phyloP scores from a whole-genome alignment of 2,329 filamentous ascomycete species.

The Cladosporium colombiae region DNA sequence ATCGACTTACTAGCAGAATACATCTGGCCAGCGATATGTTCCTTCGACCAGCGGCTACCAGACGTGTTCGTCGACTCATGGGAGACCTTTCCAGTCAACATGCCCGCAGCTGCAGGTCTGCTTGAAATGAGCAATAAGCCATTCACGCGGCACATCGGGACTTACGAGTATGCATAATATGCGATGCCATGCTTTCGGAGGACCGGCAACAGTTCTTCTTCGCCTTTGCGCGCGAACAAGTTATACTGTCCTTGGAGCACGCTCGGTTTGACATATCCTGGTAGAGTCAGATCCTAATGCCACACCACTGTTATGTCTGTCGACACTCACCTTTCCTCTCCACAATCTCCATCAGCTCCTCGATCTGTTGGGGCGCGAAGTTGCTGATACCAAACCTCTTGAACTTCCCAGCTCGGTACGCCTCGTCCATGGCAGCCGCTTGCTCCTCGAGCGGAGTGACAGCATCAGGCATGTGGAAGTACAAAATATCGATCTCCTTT shows the following conservation, averaged over 20 bases:
- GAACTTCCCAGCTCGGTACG: slow-evolving; percentile 50
- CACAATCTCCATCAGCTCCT: slow-evolving; percentile 30
- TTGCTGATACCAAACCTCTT: slow-evolving; percentile 50
- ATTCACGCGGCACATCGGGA: neutral
- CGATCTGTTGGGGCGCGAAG: slow-evolving; percentile 50
- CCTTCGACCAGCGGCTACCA: slow-evolving; percentile 12
- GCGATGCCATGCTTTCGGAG: slow-evolving; percentile 47
- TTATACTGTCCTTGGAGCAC: slow-evolving; percentile 53
- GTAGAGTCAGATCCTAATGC: neutral
- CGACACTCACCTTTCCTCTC: neutral
- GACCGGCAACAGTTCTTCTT: slow-evolving; percentile 46
- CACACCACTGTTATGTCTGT: too few relatives aligned
- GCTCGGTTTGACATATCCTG: slow-evolving; percentile 32
- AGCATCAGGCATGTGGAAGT: slow-evolving; percentile 55
- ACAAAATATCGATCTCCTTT: slow-evolving; percentile 50
- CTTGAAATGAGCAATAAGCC: neutral
- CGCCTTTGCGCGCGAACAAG: slow-evolving; percentile 41
- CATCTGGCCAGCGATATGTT: slow-evolving; percentile 8
- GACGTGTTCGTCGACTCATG: neutral
- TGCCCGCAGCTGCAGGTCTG: slow-evolving; percentile 10
- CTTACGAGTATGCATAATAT: slow-evolving; percentile 40
- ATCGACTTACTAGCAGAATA: slow-evolving; percentile 12
- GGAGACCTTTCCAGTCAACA: slow-evolving; percentile 14
- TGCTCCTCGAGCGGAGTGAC: slow-evolving; percentile 49
- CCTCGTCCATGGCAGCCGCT: slow-evolving; percentile 48